Evolutionary conservation across 129 eudicot species (phyloP).

Genomic region (Gnaphalium uliginosum): DNA sequence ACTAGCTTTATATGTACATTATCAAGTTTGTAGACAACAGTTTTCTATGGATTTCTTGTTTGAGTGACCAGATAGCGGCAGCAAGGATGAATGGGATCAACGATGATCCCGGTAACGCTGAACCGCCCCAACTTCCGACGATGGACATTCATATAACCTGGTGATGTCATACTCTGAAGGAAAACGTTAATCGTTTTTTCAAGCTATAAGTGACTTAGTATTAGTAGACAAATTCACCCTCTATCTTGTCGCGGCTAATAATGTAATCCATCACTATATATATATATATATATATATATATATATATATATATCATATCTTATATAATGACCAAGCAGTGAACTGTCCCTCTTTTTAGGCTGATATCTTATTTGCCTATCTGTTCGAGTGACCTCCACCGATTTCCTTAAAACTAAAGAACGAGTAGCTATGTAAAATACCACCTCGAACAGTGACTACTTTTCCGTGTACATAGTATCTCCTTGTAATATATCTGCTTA

Average conservation of each 20-base stretch:
- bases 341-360: background rate
- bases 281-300: no score
- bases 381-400: background rate
- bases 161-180: slow-evolving; percentile 6
- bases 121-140: background rate
- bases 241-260: slow-evolving; percentile 9
- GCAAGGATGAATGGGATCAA: slow-evolving; percentile 8
- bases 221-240: slow-evolving; percentile 4
- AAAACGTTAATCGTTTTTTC: background rate
- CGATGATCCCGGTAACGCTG: slow-evolving; percentile 17
- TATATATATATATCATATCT: background rate
- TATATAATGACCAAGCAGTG: background rate
- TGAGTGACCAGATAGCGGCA: slow-evolving; percentile 24
- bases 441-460: background rate
- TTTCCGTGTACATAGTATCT: background rate
- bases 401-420: background rate
- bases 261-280: slow-evolving; percentile 2
- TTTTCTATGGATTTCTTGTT: slow-evolving; percentile 7
- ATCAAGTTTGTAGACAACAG: slow-evolving; percentile 2
- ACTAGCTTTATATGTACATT: background rate
- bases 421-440: background rate
- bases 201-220: background rate
- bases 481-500: background rate
- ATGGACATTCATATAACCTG: slow-evolving; percentile 17
- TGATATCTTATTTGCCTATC: background rate